Conservation (phyloP, 371 early-diverging fungal genomes). For the Nematocida ausubeli region DNA sequence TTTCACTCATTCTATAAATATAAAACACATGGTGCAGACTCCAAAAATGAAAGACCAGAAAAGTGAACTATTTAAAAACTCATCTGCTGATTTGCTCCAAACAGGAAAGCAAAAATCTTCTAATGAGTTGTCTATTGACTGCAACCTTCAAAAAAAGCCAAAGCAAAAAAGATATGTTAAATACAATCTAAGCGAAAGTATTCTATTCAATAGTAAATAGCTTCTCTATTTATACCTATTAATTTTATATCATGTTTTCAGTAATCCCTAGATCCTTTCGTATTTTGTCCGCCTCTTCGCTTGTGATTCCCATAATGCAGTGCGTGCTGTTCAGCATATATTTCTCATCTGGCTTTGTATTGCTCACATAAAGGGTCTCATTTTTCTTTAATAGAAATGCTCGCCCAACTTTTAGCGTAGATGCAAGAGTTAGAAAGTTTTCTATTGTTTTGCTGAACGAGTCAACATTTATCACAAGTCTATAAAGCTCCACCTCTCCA, state of each 20-base stretch:
- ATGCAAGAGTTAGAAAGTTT: slow-evolving; percentile 65
- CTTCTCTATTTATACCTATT: not conserved
- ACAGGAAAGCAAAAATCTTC: not conserved
- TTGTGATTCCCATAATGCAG: slow-evolving; percentile 21
- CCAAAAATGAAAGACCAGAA: slow-evolving; percentile 7
- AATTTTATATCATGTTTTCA: not conserved
- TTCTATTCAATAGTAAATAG: slow-evolving; percentile 42
- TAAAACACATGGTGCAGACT: not conserved
- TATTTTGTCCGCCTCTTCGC: slow-evolving; percentile 12
- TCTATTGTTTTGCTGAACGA: slow-evolving; percentile 66
- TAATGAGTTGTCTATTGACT: not conserved
- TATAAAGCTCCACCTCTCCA: slow-evolving; percentile 51
- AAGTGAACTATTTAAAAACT: slow-evolving; percentile 7
- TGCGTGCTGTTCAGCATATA: not conserved
- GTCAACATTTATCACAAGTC: slow-evolving; percentile 55
- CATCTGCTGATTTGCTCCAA: not conserved
- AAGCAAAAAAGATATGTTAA: not conserved
- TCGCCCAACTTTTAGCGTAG: slow-evolving; percentile 62
- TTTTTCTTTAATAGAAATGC: slow-evolving; percentile 25
- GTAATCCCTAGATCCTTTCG: not conserved
- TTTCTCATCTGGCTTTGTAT: not conserved
- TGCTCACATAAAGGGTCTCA: slow-evolving; percentile 3
- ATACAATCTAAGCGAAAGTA: slow-evolving; percentile 48
- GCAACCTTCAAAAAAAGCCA: not conserved
- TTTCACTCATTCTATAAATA: not conserved